phyloP scores from a whole-genome alignment of 306 rosid genomes.

The Sophora flavescens region DNA sequence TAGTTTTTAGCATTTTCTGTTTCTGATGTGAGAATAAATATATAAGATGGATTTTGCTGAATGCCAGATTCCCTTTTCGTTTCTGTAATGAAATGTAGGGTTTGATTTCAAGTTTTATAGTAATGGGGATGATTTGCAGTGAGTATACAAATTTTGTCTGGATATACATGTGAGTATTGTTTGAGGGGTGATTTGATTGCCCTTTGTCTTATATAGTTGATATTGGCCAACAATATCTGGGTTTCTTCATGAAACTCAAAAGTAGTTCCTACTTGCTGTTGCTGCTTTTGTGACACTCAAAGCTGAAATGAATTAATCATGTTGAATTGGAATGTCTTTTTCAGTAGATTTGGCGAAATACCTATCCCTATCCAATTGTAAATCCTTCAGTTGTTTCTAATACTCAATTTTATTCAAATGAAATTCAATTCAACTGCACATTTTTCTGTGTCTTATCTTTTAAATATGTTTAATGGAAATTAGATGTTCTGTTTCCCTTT shows the following conservation, averaged over 20 bases:
- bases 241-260: conserved; percentile 26
- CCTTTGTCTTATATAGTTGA: conserved; percentile 30
- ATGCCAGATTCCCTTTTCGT: neutral
- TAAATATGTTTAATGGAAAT: conserved; percentile 17
- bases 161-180: neutral
- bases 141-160: conserved; percentile 1
- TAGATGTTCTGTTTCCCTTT: conserved; percentile 33
- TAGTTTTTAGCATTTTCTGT: conserved; percentile 42
- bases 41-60: conserved; percentile 30
- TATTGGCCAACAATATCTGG: conserved; percentile 26
- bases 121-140: conserved; percentile 34
- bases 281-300: conserved; percentile 19
- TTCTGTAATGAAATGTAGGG: conserved; percentile 18
- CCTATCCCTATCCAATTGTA: neutral
- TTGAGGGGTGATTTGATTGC: conserved; percentile 28
- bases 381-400: conserved; percentile 16
- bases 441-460: conserved; percentile 19
- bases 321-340: conserved; percentile 2
- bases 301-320: conserved; percentile 10
- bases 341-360: conserved; percentile 3
- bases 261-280: neutral
- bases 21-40: conserved; percentile 35
- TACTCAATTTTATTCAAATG: neutral
- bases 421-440: neutral
- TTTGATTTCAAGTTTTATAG: conserved; percentile 27